Conservation (phyloP, 257 asterid species). For the Penstemon newberryi region DNA sequence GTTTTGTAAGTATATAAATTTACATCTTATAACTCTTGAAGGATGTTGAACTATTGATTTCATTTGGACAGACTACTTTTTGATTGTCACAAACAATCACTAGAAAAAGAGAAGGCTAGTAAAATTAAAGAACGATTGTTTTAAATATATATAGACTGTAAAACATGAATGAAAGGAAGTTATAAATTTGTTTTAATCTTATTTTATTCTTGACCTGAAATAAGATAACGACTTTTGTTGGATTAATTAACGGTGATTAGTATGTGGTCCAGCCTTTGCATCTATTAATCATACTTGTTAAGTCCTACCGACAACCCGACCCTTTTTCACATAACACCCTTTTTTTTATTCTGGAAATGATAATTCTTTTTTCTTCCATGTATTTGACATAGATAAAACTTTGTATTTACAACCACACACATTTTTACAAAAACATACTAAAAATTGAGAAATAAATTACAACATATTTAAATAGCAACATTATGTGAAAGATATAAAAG, state of each 20-base stretch:
- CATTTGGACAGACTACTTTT: too few species aligned
- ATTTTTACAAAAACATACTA: background rate
- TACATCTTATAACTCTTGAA: too few species aligned
- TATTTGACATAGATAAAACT: background rate
- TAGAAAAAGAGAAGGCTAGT: too few species aligned
- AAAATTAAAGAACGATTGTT: too few species aligned
- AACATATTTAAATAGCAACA: too few species aligned
- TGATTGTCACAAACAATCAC: too few species aligned
- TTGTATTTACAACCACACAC: background rate
- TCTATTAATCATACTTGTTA: background rate
- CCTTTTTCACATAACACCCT: conserved; percentile 19
- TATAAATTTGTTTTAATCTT: background rate
- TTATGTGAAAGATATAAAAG: too few species aligned
- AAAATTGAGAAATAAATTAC: too few species aligned
- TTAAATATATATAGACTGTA: too few species aligned
- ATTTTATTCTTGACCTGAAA: background rate
- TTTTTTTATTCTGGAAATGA: conserved; percentile 19
- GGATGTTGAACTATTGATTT: too few species aligned
- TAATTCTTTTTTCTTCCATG: background rate
- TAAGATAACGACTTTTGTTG: background rate
- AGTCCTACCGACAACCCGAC: conserved; percentile 35
- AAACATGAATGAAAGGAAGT: background rate
- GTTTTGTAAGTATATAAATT: too few species aligned
- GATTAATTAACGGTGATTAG: background rate
- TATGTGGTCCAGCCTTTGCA: conserved; percentile 16